phyloP scores from a whole-genome alignment of 768 basidiomycete species.

The Dendrothele bispora region DNA sequence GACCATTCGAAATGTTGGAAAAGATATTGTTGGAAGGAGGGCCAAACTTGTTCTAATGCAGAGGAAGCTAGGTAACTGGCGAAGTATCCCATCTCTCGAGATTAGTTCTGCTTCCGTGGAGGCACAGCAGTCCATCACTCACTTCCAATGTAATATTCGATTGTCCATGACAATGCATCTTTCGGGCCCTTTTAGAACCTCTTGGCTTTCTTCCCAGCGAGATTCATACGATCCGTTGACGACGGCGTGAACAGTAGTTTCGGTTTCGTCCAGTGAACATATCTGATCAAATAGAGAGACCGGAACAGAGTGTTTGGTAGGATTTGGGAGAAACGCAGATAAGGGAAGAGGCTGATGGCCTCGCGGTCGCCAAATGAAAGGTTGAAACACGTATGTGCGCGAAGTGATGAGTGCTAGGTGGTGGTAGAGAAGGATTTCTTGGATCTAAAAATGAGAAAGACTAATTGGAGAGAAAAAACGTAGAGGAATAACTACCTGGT shows the following conservation, averaged over 20 bases:
- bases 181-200: conserved; percentile 30
- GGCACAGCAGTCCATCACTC: conserved; percentile 11
- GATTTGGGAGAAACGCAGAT: conserved; percentile 42
- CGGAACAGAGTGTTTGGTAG: conserved; percentile 36
- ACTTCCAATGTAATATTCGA: conserved; percentile 46
- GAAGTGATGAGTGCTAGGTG: conserved; percentile 40
- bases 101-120: not conserved
- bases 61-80: conserved; percentile 39
- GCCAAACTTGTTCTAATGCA: conserved; percentile 40
- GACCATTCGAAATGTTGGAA: conserved; percentile 43
- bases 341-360: conserved; percentile 38
- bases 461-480: conserved; percentile 2
- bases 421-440: conserved; percentile 47
- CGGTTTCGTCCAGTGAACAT: conserved; percentile 31
- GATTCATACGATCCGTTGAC: conserved; percentile 22
- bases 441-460: conserved; percentile 28
- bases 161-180: conserved; percentile 45
- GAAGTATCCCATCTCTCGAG: not conserved
- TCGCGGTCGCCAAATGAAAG: conserved; percentile 46
- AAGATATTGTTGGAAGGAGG: conserved; percentile 37
- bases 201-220: conserved; percentile 38
- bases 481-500: conserved; percentile 33
- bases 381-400: conserved; percentile 45
- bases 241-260: conserved; percentile 34
- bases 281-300: conserved; percentile 34